A percentile compares a stretch with the other conserved stretches of the same genome.
These are phyloP conservation scores for Penicillium sp. DNA, from an alignment of 2,329 filamentous ascomycete species.

Conservation along the genomic window DNA sequence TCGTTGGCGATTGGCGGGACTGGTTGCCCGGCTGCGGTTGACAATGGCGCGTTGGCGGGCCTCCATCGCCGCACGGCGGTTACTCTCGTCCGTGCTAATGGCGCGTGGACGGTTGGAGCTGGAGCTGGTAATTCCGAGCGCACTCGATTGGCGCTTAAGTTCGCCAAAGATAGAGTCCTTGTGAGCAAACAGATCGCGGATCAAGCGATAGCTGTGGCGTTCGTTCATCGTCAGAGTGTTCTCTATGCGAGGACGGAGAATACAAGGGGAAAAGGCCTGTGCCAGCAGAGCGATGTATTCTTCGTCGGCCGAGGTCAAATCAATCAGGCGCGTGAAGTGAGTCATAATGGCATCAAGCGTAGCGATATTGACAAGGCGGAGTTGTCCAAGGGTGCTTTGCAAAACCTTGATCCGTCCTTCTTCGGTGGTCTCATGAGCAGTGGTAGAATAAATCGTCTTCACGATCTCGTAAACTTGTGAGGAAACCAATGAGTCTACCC, in stretches of 20 bases:
- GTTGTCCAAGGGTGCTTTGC: slow-evolving; percentile 88
- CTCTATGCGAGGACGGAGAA: slow-evolving; percentile 77
- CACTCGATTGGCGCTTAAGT: slow-evolving; percentile 62
- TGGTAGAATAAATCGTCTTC: slow-evolving; percentile 87
- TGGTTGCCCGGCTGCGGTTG: slow-evolving; percentile 63
- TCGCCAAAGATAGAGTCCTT: slow-evolving; percentile 94
- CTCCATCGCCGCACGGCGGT: slow-evolving; percentile 86
- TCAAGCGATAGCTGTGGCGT: slow-evolving; percentile 78
- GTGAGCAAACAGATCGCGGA: slow-evolving; percentile 84
- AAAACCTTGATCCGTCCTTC: slow-evolving; percentile 76
- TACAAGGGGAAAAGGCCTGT: slow-evolving; percentile 67
- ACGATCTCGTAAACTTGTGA: slow-evolving; percentile 98
- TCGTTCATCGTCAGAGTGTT: slow-evolving; percentile 92
- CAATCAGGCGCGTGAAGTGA: slow-evolving; percentile 92
- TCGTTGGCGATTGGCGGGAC: slow-evolving; percentile 48
- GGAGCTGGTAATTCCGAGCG: slow-evolving; percentile 42
- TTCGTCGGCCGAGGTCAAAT: slow-evolving; percentile 92
- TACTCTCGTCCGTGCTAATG: slow-evolving; percentile 90
- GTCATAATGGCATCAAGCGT: slow-evolving; percentile 98
- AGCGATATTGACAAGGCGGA: slow-evolving; percentile 92
- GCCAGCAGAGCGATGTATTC: slow-evolving; percentile 68
- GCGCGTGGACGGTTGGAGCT: slow-evolving; percentile 60
- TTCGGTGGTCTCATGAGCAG: slow-evolving; percentile 66
- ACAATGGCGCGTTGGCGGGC: slow-evolving; percentile 74
- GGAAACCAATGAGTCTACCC: slow-evolving; percentile 88